Conservation (phyloP, 1,284 basidiomycete species). For the Agroathelia rolfsii region DNA sequence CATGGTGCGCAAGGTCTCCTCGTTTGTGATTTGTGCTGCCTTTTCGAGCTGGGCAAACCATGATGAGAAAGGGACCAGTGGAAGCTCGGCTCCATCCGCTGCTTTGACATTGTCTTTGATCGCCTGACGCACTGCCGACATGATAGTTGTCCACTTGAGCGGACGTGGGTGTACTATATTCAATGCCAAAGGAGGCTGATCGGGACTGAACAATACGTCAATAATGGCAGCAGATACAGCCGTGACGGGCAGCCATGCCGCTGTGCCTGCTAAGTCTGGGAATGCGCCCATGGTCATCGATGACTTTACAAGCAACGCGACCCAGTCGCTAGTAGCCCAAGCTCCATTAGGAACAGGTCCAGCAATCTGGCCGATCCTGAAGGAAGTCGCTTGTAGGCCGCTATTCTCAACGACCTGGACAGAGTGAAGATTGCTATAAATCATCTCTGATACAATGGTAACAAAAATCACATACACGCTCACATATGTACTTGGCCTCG, state of each 20-base stretch:
- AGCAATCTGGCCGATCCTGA: constrained; percentile 35
- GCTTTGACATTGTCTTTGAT: constrained; percentile 13
- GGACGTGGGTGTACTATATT: constrained; percentile 29
- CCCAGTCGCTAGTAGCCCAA: constrained; percentile 36
- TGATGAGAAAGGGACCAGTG: constrained; percentile 19
- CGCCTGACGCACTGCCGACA: constrained; percentile 16
- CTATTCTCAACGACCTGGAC: too few species aligned
- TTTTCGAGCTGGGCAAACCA: constrained; percentile 22
- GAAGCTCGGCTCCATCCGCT: constrained; percentile 12
- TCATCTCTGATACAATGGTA: too few species aligned
- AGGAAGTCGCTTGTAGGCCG: constrained; percentile 20
- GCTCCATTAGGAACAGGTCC: constrained; percentile 26
- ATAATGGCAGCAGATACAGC: constrained; percentile 21
- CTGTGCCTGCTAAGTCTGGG: too few species aligned
- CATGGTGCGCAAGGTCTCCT: constrained; percentile 14
- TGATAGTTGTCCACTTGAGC: constrained; percentile 19
- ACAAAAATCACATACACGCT: constrained; percentile 18
- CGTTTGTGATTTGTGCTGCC: constrained; percentile 10
- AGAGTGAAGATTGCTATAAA: too few species aligned
- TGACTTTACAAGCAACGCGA: constrained; percentile 31
- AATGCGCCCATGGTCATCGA: constrained; percentile 17
- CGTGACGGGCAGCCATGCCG: constrained; percentile 26
- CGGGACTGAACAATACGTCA: constrained; percentile 18
- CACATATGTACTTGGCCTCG: constrained; percentile 31
- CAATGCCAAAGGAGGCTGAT: constrained; percentile 13